Base-by-base conservation (phyloP, 495 filamentous ascomycete species). In the Tuber brumale region DNA sequence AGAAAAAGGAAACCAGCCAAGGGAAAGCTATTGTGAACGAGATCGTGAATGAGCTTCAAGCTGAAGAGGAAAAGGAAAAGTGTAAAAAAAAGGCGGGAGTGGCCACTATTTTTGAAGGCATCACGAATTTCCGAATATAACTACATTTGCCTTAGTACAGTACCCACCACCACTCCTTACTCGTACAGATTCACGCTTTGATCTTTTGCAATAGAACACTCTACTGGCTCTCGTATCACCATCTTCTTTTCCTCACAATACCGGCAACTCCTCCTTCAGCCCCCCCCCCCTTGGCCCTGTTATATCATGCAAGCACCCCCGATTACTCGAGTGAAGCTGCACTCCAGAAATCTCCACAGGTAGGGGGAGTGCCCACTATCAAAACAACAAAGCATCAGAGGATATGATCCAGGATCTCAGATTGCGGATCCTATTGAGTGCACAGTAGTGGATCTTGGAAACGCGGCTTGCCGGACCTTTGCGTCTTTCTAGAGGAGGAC, bases 1-100 rank as follows among this genome's bases (percentile, higher is more conserved):
- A 46, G 74, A 39, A 75, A 70, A 39, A 44, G 51, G 51, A 61
- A 61, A 27, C 51, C 23, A 27, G n/a, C 51, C 51, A 61, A 69
- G 35, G 37, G 74, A 45, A 75, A 57, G 14, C n/a, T 61, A 66
- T 66, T 66, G 31, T 66, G 57, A 35, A 35, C 12, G 14, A 19
- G 12, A 18, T 35, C 31, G 57, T 66, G 57, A 66, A 66, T 66
- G 57, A 66, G 57, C 57, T 66, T 66, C 57, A 66, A 66, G 57
- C 57, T 66, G 12, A 18, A 66, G 57, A 19, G 12, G 57, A 16
- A 12, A 61, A 18, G 12, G 7, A 10, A 66, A 31, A 66, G 57
- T 16, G 5, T 10, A 31, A 66, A 66, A 27, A 66, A 35, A 66
- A 18, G 57, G 27, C n/a, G 57, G 57, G 57, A 35, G 14, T 31